phyloP scores from a whole-genome alignment of 768 basidiomycete genomes.

The Dentipellis sp. region DNA sequence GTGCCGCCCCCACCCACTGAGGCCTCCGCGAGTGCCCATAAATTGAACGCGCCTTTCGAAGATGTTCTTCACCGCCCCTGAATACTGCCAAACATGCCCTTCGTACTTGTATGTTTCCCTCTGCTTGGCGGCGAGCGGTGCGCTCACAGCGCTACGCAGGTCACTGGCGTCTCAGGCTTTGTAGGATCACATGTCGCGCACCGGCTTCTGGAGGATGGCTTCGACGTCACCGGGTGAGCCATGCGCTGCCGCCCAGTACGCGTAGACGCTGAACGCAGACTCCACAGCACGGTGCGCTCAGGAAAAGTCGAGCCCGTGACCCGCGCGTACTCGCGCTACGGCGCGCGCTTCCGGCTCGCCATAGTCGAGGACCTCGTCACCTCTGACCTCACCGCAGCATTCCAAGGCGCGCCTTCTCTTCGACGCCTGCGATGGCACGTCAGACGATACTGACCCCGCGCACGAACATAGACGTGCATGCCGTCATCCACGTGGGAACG shows the following conservation, averaged over 20 bases:
- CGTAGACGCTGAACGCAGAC: background rate
- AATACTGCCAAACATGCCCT: background rate
- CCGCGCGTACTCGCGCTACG: background rate
- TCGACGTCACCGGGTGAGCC: slow-evolving; percentile 33
- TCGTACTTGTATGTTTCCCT: background rate
- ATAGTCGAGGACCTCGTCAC: slow-evolving; percentile 9
- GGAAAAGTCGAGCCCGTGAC: background rate
- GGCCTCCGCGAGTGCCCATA: no score
- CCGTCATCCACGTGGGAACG: background rate
- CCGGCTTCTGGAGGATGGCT: slow-evolving; percentile 33
- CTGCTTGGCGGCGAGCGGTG: background rate
- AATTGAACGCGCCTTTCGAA: no score
- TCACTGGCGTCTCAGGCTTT: slow-evolving; percentile 34
- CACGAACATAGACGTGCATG: background rate
- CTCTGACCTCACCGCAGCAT: slow-evolving; percentile 9
- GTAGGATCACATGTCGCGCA: slow-evolving; percentile 12
- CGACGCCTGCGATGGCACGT: background rate
- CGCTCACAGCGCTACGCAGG: slow-evolving; percentile 3
- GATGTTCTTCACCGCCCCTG: no score
- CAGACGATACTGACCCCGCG: background rate
- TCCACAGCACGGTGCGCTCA: slow-evolving; percentile 9
- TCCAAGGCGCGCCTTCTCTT: slow-evolving; percentile 7
- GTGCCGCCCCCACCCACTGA: no score
- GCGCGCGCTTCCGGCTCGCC: slow-evolving; percentile 7
- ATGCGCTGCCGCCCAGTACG: background rate